Percentiles rank a stretch among this genome's conserved stretches.
phyloP scores from a whole-genome alignment of 2,329 filamentous ascomycete species.

The Beauveria australis region DNA sequence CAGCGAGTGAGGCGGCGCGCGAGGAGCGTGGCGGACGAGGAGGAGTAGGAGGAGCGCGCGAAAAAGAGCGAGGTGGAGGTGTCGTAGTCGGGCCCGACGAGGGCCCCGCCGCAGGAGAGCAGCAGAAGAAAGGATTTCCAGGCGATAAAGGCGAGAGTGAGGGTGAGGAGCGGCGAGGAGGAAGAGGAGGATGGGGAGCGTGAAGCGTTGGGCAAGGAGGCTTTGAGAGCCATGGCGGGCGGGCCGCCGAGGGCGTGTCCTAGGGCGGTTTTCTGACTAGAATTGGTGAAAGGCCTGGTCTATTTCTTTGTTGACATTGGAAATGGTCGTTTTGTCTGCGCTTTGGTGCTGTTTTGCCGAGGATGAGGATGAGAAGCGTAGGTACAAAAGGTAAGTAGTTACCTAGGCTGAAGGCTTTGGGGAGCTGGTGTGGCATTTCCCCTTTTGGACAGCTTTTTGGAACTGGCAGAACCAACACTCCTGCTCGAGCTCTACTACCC shows the following conservation, averaged over 20 bases:
- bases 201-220: background rate
- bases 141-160: conserved; percentile 37
- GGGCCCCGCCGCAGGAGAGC: conserved; percentile 43
- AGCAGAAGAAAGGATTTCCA: conserved; percentile 64
- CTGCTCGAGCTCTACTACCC: no score
- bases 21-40: conserved; percentile 33
- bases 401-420: background rate
- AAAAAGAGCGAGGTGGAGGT: conserved; percentile 57
- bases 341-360: no score
- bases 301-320: background rate
- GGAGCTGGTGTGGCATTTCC: background rate
- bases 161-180: conserved; percentile 17
- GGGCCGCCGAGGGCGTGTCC: no score
- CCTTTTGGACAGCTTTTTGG: background rate
- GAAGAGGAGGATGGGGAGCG: background rate
- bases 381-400: no score
- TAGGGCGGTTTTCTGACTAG: background rate
- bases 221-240: background rate
- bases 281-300: background rate
- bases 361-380: no score
- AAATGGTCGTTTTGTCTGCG: background rate
- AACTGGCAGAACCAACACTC: background rate
- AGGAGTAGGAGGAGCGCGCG: conserved; percentile 26
- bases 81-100: conserved; percentile 60
- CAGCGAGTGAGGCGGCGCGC: conserved; percentile 59